A percentile compares a stretch with the other conserved stretches of the same genome.
phyloP scores from a whole-genome alignment of 1,139 yeast genomes.

The Geotrichum citri-aurantii region DNA sequence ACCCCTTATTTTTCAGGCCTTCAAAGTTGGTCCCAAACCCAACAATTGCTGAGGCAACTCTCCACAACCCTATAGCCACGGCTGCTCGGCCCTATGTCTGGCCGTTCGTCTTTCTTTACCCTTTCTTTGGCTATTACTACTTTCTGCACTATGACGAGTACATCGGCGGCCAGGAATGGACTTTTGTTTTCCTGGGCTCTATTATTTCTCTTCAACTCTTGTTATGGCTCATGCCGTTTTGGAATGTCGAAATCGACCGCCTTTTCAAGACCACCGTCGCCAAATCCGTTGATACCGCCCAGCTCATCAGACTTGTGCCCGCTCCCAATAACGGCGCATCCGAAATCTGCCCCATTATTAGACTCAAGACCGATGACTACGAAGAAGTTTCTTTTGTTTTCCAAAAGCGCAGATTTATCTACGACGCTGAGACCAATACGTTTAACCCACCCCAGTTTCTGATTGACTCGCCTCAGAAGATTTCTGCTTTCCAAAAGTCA shows the following conservation, averaged over 20 bases:
- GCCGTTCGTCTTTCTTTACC: slow-evolving; percentile 79
- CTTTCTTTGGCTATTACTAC: slow-evolving; percentile 65
- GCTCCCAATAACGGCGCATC: slow-evolving; percentile 83
- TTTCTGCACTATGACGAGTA: slow-evolving; percentile 66
- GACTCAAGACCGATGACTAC: slow-evolving; percentile 55
- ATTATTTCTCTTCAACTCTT: slow-evolving; percentile 67
- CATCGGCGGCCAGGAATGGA: slow-evolving; percentile 74
- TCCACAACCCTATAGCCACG: slow-evolving; percentile 63
- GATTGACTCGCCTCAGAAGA: slow-evolving; percentile 51
- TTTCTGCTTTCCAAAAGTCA: slow-evolving; percentile 53
- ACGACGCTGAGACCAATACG: slow-evolving; percentile 46
- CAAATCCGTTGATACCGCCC: slow-evolving; percentile 53
- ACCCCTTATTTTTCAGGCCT: slow-evolving; percentile 7
- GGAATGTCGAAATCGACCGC: slow-evolving; percentile 74
- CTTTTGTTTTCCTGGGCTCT: slow-evolving; percentile 41
- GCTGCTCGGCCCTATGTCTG: slow-evolving; percentile 70
- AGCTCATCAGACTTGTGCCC: slow-evolving; percentile 70
- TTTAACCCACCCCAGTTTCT: slow-evolving; percentile 80
- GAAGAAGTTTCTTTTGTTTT: slow-evolving; percentile 68
- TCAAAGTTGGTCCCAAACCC: slow-evolving; percentile 41
- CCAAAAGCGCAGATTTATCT: slow-evolving; percentile 88
- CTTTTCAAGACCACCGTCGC: slow-evolving; percentile 59
- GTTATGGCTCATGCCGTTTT: slow-evolving; percentile 87
- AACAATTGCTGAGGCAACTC: slow-evolving; percentile 56
- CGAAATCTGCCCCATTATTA: slow-evolving; percentile 61